A percentile compares a stretch with the other conserved stretches of the same genome.
Conservation (phyloP, 371 early-diverging fungal species). For the Mucor lusitanicus region DNA sequence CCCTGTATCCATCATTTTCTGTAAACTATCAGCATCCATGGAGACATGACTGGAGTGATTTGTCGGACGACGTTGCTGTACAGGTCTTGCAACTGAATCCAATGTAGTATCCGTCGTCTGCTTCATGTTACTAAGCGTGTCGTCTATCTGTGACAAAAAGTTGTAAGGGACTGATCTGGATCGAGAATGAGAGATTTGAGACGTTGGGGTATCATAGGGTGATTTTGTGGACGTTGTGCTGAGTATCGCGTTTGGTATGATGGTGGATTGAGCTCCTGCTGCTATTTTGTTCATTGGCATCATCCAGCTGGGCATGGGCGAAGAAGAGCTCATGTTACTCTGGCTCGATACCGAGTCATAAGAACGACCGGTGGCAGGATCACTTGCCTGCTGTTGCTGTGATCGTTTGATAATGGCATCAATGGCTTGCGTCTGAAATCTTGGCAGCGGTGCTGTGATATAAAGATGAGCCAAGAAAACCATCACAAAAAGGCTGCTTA, state of each 20-base stretch:
- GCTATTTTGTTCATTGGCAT: background rate
- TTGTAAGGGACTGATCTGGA: conserved; percentile 31
- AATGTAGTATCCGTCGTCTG: background rate
- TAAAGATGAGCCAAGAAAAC: background rate
- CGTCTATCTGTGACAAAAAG: background rate
- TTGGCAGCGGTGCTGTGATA: conserved; percentile 36
- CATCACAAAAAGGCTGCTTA: background rate
- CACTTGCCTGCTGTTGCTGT: background rate
- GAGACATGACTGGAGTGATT: conserved; percentile 3
- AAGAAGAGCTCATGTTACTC: background rate
- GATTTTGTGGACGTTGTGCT: background rate
- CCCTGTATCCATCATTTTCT: conserved; percentile 27
- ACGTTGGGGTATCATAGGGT: background rate
- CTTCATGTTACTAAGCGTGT: background rate
- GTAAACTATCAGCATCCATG: conserved; percentile 4
- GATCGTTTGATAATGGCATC: conserved; percentile 31
- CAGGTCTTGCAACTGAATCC: background rate
- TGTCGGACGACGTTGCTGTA: background rate
- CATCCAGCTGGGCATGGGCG: conserved; percentile 6
- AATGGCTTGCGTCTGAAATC: conserved; percentile 36
- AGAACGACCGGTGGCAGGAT: background rate
- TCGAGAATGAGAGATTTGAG: conserved; percentile 23
- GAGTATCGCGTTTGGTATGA: background rate
- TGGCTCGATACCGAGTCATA: background rate
- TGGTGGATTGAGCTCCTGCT: background rate